Evolutionary conservation across 129 eudicot genomes (phyloP).

Genomic region (Ambrosia trifida): DNA sequence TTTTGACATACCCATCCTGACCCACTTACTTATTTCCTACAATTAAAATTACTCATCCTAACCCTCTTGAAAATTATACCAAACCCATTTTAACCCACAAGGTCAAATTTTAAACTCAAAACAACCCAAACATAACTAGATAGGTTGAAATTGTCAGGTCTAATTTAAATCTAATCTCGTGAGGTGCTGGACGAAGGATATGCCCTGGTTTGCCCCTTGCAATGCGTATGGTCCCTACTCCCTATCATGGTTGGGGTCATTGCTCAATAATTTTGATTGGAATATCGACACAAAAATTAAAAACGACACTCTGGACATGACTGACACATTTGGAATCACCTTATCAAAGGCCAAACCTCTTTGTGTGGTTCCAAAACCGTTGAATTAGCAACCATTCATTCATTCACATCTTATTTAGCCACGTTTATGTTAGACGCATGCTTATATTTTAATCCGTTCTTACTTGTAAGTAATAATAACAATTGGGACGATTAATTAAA

Average conservation of each 20-base stretch:
- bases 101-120: too few relatives aligned
- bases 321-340: neutral
- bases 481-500: too few relatives aligned
- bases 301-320: neutral
- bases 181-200: constrained; percentile 15
- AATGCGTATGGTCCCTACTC: neutral
- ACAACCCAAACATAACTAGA: too few relatives aligned
- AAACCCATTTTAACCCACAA: too few relatives aligned
- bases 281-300: neutral
- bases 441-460: too few relatives aligned
- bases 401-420: neutral
- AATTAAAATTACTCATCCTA: too few relatives aligned
- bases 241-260: constrained; percentile 7
- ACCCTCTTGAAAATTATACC: too few relatives aligned
- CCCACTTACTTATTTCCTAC: too few relatives aligned
- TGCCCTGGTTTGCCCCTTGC: constrained; percentile 9
- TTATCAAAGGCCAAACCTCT: neutral
- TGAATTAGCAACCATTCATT: neutral
- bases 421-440: neutral
- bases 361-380: neutral
- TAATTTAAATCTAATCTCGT: neutral
- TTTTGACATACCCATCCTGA: too few relatives aligned
- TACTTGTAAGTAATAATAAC: too few relatives aligned
- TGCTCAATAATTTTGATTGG: constrained; percentile 7
- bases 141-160: too few relatives aligned